Conservation (phyloP, 371 early-diverging fungal species). For the Fennellomyces sp. region DNA sequence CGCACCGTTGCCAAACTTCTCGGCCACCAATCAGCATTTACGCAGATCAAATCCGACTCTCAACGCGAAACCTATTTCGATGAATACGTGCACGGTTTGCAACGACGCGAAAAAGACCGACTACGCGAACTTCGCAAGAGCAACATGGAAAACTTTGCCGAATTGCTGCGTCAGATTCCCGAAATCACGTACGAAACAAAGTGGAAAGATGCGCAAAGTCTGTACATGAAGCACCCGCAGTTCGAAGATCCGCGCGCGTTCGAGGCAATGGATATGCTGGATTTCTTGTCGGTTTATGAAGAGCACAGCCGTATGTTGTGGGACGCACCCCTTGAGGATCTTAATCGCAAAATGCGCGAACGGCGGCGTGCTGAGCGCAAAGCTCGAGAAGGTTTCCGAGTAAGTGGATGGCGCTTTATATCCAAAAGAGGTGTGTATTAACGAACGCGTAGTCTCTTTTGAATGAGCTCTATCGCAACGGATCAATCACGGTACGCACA, state of each 20-base stretch:
- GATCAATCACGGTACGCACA: constrained; percentile 67
- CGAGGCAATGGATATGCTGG: constrained; percentile 77
- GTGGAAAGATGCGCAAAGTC: constrained; percentile 68
- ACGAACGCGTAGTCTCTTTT: constrained; percentile 41
- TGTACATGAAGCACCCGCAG: constrained; percentile 52
- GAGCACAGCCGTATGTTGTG: constrained; percentile 74
- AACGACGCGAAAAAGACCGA: constrained; percentile 65
- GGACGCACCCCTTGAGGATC: constrained; percentile 52
- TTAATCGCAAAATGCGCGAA: constrained; percentile 32
- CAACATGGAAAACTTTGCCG: constrained; percentile 64
- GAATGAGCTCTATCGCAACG: constrained; percentile 51
- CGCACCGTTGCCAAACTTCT: constrained; percentile 54
- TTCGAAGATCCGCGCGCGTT: constrained; percentile 57
- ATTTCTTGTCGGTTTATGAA: constrained; percentile 82
- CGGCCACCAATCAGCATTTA: constrained; percentile 49
- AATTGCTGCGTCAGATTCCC: constrained; percentile 58
- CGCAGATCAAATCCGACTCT: constrained; percentile 45
- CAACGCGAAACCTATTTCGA: constrained; percentile 64
- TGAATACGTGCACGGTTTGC: constrained; percentile 63
- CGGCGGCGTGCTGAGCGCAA: constrained; percentile 68
- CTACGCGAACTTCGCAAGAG: constrained; percentile 63
- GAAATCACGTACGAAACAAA: constrained; percentile 68
- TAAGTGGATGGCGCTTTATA: too few species aligned
- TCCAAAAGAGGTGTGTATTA: too few species aligned
- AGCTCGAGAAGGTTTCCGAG: constrained; percentile 68